Evolutionary conservation across 2,329 filamentous ascomycete species (phyloP), one percentile per base, ranked within the genome.

Genomic region (Cladosporium halotolerans): DNA sequence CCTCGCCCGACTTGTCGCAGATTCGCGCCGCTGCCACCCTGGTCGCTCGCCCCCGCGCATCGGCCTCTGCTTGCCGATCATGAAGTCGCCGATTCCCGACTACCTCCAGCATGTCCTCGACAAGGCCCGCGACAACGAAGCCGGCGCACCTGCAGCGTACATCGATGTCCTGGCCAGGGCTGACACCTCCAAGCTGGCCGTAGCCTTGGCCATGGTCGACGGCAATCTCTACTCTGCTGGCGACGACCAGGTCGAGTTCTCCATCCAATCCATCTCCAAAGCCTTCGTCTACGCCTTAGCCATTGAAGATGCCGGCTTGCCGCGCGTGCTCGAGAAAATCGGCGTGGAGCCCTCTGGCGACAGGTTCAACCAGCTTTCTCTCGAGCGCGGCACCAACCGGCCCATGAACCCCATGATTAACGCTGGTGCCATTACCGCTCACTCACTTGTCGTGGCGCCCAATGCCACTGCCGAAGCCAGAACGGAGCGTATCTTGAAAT

Each of bases 201-300:
- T 72, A 13, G 69, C 70, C 0, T 55, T 73, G 13, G 70, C 70
- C 4, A 73, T 68, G 63, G 70, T 73, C 6, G 70, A 72, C 33
- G 70, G 70, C 8, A 66, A 69, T 13, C 34, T 72, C 1, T 73
- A 73, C 62, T 72, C 69, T 0, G 66, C 66, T 1, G 70, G 70
- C 3, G 70, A 73, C 55, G 70, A 73, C 44, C 51, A 61, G 9
- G 55, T 71, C 43, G 70, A 73, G 51, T 72, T 72, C 52, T 72
- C 70, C 1, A 73, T 73, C 33, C 70, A 73, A 51, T 72, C 70
- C 58, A 73, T 73, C 47, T 70, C 70, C 10, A 73, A 73, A 42
- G 63, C 70, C 1, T 72, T 73, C 47, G 69, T 72, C 28, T 73
- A 73, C 54, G 70, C 70, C 1, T 55, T 73, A 3, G 70, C 70